These are phyloP conservation scores for Naumovozyma dairenensis DNA, from an alignment of 805 yeast genomes.

Conservation along the genomic window DNA sequence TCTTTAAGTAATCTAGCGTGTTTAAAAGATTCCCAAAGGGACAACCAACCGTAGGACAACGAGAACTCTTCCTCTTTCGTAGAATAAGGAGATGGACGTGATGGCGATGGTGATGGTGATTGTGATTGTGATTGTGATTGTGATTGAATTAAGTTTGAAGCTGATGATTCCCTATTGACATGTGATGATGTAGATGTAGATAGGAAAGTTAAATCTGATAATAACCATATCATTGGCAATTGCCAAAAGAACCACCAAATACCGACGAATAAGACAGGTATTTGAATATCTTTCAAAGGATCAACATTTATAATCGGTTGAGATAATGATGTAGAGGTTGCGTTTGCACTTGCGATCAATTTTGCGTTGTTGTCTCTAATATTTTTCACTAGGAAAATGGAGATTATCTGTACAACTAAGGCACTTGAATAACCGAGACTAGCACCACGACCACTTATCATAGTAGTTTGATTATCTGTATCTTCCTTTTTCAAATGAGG, in stretches of 20 bases:
- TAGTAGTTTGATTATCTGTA: conserved; percentile 36
- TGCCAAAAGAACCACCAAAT: conserved; percentile 72
- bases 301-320: conserved; percentile 5
- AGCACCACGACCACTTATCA: conserved; percentile 58
- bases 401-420: conserved; percentile 49
- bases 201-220: conserved; percentile 24
- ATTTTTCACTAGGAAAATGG: conserved; percentile 40
- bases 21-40: conserved; percentile 43
- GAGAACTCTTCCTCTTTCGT: conserved; percentile 1
- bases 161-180: too few species aligned
- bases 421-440: conserved; percentile 66
- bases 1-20: conserved; percentile 54
- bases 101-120: background rate
- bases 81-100: background rate
- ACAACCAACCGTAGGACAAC: conserved; percentile 51
- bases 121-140: background rate
- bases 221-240: conserved; percentile 42
- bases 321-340: too few species aligned
- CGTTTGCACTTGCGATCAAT: conserved; percentile 4
- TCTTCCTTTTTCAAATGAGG: conserved; percentile 3
- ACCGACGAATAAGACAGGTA: conserved; percentile 57
- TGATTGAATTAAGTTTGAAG: too few species aligned
- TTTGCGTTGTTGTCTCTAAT: conserved; percentile 28
- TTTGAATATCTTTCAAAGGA: conserved; percentile 32
- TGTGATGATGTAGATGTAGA: too few species aligned